Evolutionary conservation across 441 rosid genomes (phyloP).

Genomic region (Syzygium malaccense): DNA sequence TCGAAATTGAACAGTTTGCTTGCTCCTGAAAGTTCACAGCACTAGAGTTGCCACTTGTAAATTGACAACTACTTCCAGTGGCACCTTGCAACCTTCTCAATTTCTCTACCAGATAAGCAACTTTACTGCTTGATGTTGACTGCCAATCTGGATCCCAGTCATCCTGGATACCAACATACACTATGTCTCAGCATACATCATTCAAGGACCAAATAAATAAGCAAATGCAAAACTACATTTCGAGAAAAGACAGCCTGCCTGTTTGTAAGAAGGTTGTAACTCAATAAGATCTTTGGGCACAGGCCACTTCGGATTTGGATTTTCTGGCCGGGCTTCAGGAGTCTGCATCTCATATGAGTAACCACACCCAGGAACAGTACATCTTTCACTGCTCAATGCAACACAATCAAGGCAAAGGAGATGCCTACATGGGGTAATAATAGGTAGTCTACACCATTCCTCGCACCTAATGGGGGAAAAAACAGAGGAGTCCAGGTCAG

Average conservation of each 20-base stretch:
- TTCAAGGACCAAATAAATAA: neutral
- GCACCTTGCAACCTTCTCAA: slow-evolving; percentile 57
- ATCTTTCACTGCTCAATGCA: slow-evolving; percentile 64
- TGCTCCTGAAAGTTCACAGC: slow-evolving; percentile 18
- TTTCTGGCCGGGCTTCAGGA: slow-evolving; percentile 85
- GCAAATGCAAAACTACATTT: neutral
- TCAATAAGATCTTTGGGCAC: slow-evolving; percentile 97
- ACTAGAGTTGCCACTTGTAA: slow-evolving; percentile 10
- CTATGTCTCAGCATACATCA: neutral
- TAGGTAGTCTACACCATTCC: slow-evolving; percentile 95
- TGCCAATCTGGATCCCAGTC: slow-evolving; percentile 98
- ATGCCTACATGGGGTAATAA: slow-evolving; percentile 92
- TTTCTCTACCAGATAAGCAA: slow-evolving; percentile 68
- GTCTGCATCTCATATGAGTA: slow-evolving; percentile 79
- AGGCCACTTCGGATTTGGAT: slow-evolving; percentile 95
- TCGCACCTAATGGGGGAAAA: slow-evolving; percentile 47
- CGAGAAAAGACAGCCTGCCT: slow-evolving; percentile 32
- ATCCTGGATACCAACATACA: slow-evolving; percentile 50
- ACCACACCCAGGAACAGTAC: slow-evolving; percentile 73
- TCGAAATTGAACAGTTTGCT: slow-evolving; percentile 11
- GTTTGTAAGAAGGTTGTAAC: slow-evolving; percentile 93
- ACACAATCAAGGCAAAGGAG: slow-evolving; percentile 84
- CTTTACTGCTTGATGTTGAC: slow-evolving; percentile 93
- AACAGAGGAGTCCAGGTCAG: neutral
- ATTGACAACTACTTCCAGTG: slow-evolving; percentile 15